Base-by-base conservation (phyloP, 129 eudicot species). In the Saussurea involucrata region DNA sequence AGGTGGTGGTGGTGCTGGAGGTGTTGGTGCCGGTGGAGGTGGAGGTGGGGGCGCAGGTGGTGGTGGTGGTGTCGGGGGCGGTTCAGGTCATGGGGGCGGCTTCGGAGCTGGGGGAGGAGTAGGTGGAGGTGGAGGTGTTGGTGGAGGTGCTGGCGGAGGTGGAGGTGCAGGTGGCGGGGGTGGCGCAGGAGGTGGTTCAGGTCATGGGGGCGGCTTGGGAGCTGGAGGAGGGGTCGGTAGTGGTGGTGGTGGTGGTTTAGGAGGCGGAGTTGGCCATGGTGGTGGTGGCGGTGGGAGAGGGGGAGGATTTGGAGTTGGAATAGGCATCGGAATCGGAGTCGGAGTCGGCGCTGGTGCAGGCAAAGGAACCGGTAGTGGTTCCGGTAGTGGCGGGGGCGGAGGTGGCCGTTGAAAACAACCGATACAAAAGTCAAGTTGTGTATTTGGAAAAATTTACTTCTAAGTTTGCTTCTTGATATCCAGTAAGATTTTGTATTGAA, bases 151-250 rank as follows among this genome's bases (percentile, higher is more conserved):
- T 1, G 87, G 89, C 0, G 82, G 81, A 6, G 89, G 84, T 0
- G 88, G 88, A 3, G 85, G 82, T 25, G 79, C 65, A 0, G 90
- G 82, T 0, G 86, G 86, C 0, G 93, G 88, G 0, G 84, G 76
- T 1, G 93, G 87, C 2, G 74, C 53, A 0, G 92, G 92, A 28
- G 82, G 82, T 20, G 82, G 82, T 1, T 78, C 82, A 0, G 82
- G 77, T 20, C 64, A 44, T 0, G 87, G 83, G 2, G 86, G 87
- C 3, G 88, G 86, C 22, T 73, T 74, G 8, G 86, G 88, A 18
- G 76, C 70, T 1, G 91, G 87, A 25, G 74, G 78, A 31, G 83
- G 83, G 0, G 72, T 71, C 44, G 83, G 77, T 9, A 27, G 72
- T 3, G 60, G 60, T 4, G 60, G 8, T 4, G 60, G 60, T 1